Base-by-base conservation (phyloP, 148 eudicot species). In the Limonium bicolor region DNA sequence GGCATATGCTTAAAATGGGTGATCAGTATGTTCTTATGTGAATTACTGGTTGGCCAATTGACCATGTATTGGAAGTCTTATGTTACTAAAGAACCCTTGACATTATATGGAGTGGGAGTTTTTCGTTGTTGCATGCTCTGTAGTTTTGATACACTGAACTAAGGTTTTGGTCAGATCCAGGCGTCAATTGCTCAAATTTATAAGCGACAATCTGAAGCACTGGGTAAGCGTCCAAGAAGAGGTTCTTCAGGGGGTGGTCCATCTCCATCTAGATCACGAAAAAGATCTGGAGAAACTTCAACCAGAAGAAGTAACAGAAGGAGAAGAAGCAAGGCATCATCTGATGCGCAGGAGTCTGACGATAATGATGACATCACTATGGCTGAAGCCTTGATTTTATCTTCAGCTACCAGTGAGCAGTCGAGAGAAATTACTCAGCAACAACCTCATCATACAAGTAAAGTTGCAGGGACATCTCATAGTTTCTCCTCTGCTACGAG, bases 361-460 rank as follows among this genome's bases (percentile, higher is more conserved):
- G 82, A 80, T 24, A 81, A 82, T 35, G 79, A 71, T 15, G 77
- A 68, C 49, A 59, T 47, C 36, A 70, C 73, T 59, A 70, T 76
- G 50, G 25, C n/a, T 21, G 45, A 41, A 20, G 46, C 27, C 27
- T 27, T 20, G 24, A 41, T 10, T 41, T n/a, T n/a, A n/a, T 77
- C 78, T 23, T 78, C 94, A 42, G 77, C 81, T 51, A 69, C 65
- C 14, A 85, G 77, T 32, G 93, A 82, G 61, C 78, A 49, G 28
- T 48, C 61, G 12, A 41, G 13, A 23, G 85, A 68, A 59, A 51
- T 47, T 46, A 77, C 59, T 55, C n/a, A n/a, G n/a, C 39, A 66
- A 15, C 73, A 60, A 53, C 41, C 71, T 25, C 11, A 41, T 41
- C 21, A 41, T 20, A 41, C 49, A 31, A 77, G 61, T 53, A 71